These are phyloP conservation scores for Cercospora sp. DNA, from an alignment of 2,329 filamentous ascomycete genomes.

Conservation along the genomic window DNA sequence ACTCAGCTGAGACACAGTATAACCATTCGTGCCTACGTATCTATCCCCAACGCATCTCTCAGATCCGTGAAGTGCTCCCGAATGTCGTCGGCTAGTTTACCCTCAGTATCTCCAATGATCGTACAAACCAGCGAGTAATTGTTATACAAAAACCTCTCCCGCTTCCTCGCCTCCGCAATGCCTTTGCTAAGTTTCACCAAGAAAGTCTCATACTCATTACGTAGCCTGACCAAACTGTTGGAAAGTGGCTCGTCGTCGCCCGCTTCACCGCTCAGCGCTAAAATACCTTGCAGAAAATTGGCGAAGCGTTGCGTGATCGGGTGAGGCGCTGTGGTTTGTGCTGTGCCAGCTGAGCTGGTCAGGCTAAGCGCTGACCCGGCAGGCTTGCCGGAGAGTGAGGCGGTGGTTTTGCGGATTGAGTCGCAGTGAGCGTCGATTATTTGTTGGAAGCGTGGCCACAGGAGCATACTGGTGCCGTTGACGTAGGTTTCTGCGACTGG, in stretches of 20 bases:
- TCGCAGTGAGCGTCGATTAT: constrained; percentile 93
- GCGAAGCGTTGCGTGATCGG: constrained; percentile 93
- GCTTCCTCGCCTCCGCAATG: constrained; percentile 76
- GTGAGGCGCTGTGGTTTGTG: constrained; percentile 79
- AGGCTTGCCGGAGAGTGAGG: constrained; percentile 50
- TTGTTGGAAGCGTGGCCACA: constrained; percentile 93
- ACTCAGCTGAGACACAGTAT: neutral
- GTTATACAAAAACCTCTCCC: constrained; percentile 87
- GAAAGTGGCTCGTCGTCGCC: constrained; percentile 92
- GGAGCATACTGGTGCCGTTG: constrained; percentile 90
- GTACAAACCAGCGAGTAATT: constrained; percentile 95
- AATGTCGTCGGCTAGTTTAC: constrained; percentile 73
- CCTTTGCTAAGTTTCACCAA: constrained; percentile 73
- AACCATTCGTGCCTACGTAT: constrained; percentile 18
- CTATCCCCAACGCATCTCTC: constrained; percentile 38
- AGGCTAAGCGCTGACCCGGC: constrained; percentile 56
- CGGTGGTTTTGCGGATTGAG: constrained; percentile 66
- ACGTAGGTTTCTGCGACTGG: constrained; percentile 88
- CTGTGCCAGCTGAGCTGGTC: constrained; percentile 57
- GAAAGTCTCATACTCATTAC: constrained; percentile 81
- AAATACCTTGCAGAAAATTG: constrained; percentile 82
- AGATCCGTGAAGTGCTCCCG: constrained; percentile 71
- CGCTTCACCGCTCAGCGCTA: constrained; percentile 81
- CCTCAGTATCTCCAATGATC: constrained; percentile 72
- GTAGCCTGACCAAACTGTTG: constrained; percentile 73